Percentiles rank a stretch among this genome's conserved stretches.
Conservation (phyloP, 2,329 filamentous ascomycete species). For the Domatiomyces globalis region DNA sequence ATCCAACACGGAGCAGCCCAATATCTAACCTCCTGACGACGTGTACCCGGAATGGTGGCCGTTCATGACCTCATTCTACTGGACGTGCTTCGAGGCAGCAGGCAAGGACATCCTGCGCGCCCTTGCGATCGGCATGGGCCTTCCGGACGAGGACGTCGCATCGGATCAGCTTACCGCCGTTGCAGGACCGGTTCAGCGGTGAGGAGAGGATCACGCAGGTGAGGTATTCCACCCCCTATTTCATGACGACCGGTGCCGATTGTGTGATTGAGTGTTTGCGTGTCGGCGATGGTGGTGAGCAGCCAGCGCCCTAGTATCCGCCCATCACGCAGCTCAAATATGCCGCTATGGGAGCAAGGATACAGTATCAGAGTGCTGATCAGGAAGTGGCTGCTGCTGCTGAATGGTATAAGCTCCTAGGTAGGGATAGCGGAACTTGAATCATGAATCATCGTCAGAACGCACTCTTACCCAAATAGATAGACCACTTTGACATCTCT, state of each 20-base stretch:
- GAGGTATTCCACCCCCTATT: conserved; percentile 48
- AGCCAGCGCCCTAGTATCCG: conserved; percentile 32
- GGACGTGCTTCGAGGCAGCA: conserved; percentile 38
- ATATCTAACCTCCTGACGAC: conserved; percentile 36
- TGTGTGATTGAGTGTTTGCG: conserved; percentile 40
- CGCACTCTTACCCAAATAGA: conserved; percentile 25
- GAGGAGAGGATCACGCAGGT: conserved; percentile 33
- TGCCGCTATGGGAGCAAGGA: conserved; percentile 23
- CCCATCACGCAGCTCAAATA: conserved; percentile 32
- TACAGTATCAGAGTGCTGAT: conserved; percentile 15
- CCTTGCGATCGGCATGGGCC: conserved; percentile 35
- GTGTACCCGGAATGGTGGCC: conserved; percentile 33
- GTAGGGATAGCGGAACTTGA: no score
- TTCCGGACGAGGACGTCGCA: conserved; percentile 37
- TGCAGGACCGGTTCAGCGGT: conserved; percentile 26
- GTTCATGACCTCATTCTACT: conserved; percentile 38
- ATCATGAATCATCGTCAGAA: no score
- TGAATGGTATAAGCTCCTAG: no score
- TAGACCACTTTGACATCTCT: no score
- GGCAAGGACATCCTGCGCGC: conserved; percentile 31
- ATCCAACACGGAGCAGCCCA: conserved; percentile 31
- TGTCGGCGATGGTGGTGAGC: conserved; percentile 29
- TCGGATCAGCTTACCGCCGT: conserved; percentile 36
- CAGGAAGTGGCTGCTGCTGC: no score
- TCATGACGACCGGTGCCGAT: conserved; percentile 38